Conservation (phyloP, 1,139 yeast genomes). For the Entelexis paramagnoliae region DNA sequence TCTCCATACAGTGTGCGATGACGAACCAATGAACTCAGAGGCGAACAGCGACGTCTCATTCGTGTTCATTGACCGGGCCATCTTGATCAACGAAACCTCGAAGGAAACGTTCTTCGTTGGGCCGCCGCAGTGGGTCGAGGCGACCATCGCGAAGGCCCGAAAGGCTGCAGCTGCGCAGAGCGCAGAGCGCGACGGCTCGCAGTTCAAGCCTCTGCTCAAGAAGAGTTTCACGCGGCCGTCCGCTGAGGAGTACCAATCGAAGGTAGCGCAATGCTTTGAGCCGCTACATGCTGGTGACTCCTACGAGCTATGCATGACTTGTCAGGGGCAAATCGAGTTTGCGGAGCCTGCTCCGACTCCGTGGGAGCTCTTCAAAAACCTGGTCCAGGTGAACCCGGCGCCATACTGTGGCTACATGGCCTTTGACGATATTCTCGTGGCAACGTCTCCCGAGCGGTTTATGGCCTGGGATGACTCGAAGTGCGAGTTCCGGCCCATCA, state of each 20-base stretch:
- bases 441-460: conserved; percentile 93
- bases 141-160: background rate
- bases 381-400: conserved; percentile 72
- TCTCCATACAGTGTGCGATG: conserved; percentile 12
- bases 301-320: conserved; percentile 85
- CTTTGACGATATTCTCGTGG: conserved; percentile 60
- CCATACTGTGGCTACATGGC: conserved; percentile 80
- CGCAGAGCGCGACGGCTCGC: background rate
- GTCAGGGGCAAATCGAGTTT: conserved; percentile 53
- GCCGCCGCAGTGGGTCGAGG: conserved; percentile 9
- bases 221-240: background rate
- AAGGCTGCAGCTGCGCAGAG: background rate
- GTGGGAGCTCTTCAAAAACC: conserved; percentile 71
- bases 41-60: conserved; percentile 18
- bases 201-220: background rate
- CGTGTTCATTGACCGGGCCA: conserved; percentile 12
- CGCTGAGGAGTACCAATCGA: conserved; percentile 43
- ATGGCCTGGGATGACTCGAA: conserved; percentile 52
- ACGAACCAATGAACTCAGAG: conserved; percentile 31
- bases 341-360: conserved; percentile 31
- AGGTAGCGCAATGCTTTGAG: conserved; percentile 57
- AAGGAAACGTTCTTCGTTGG: conserved; percentile 41
- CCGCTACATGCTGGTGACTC: conserved; percentile 75
- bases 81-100: conserved; percentile 34
- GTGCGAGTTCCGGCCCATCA: conserved; percentile 85